phyloP scores from a whole-genome alignment of 2,329 filamentous ascomycete genomes.

The Arthrinium puccinioides region DNA sequence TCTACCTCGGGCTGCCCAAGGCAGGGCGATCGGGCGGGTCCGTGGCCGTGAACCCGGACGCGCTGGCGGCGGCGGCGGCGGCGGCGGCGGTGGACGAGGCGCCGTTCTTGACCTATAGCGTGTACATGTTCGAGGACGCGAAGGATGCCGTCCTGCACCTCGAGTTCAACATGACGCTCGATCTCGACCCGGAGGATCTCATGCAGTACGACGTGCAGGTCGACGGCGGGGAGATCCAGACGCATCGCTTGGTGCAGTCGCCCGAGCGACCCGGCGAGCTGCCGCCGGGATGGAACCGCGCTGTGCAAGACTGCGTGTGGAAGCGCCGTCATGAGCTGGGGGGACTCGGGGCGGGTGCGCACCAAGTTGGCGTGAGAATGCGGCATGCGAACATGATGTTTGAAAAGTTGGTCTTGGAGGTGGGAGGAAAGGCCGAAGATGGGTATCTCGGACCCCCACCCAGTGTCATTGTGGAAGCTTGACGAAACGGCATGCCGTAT shows the following conservation, averaged over 20 bases:
- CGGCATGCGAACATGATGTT: slow-evolving; percentile 26
- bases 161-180: slow-evolving; percentile 32
- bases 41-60: slow-evolving; percentile 12
- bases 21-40: slow-evolving; percentile 19
- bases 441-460: slow-evolving; percentile 28
- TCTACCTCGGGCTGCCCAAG: slow-evolving; percentile 18
- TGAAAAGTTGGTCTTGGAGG: slow-evolving; percentile 28
- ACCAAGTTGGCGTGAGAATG: slow-evolving; percentile 21
- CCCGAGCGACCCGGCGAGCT: slow-evolving; percentile 30
- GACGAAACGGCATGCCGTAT: too few relatives aligned
- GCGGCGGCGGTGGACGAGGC: slow-evolving; percentile 6
- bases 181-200: slow-evolving; percentile 39
- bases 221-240: slow-evolving; percentile 29
- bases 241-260: slow-evolving; percentile 26
- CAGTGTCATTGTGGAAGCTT: too few relatives aligned
- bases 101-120: slow-evolving; percentile 13
- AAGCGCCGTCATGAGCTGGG: slow-evolving; percentile 27
- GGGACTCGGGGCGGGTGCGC: slow-evolving; percentile 14
- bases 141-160: slow-evolving; percentile 8
- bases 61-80: slow-evolving; percentile 10
- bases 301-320: slow-evolving; percentile 44
- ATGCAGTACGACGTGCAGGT: slow-evolving; percentile 44
- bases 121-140: slow-evolving; percentile 21
- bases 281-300: slow-evolving; percentile 40
- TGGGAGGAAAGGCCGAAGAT: slow-evolving; percentile 19